Conservation (phyloP, 2,329 filamentous ascomycete species). For the Hansfordia pulvinata region DNA sequence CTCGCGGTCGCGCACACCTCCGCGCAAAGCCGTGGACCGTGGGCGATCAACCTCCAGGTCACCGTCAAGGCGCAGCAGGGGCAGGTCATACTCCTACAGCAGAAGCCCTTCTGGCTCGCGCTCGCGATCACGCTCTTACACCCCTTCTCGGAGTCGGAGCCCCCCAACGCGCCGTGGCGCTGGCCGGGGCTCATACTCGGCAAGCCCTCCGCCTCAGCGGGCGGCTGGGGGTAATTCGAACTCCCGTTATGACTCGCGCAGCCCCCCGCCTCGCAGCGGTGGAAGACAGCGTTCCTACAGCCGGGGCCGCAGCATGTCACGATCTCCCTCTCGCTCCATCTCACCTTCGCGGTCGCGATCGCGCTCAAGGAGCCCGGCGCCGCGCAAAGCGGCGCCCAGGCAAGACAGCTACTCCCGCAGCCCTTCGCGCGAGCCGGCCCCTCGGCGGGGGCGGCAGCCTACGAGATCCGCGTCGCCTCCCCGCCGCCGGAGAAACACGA, state of each 20-base stretch:
- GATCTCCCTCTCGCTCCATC: not conserved
- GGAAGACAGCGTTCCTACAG: not conserved
- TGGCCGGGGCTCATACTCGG: slow-evolving; percentile 5
- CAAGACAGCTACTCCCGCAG: not conserved
- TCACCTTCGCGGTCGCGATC: not conserved
- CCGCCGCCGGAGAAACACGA: slow-evolving; percentile 7
- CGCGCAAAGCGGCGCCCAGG: not conserved
- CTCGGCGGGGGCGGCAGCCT: slow-evolving; percentile 5
- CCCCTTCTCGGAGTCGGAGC: slow-evolving; percentile 11
- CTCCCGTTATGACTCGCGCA: too few species aligned
- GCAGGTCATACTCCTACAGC: slow-evolving; percentile 15
- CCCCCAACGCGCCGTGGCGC: slow-evolving; percentile 10
- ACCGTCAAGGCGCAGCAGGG: slow-evolving; percentile 16
- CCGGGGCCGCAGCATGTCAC: not conserved
- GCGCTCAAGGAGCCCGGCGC: not conserved
- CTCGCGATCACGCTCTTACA: slow-evolving; percentile 16
- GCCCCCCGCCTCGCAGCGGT: too few species aligned
- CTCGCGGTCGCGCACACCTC: slow-evolving; percentile 30
- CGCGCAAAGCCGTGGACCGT: slow-evolving; percentile 20
- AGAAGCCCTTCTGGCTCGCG: slow-evolving; percentile 24
- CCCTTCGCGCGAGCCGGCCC: slow-evolving; percentile 4
- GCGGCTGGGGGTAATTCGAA: too few species aligned
- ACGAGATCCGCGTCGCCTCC: slow-evolving; percentile 7
- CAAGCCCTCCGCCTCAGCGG: slow-evolving; percentile 8
- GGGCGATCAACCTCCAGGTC: slow-evolving; percentile 21